These are phyloP conservation scores for Metschnikowia henanensis DNA, from an alignment of 805 yeast species.

Conservation along the genomic window DNA sequence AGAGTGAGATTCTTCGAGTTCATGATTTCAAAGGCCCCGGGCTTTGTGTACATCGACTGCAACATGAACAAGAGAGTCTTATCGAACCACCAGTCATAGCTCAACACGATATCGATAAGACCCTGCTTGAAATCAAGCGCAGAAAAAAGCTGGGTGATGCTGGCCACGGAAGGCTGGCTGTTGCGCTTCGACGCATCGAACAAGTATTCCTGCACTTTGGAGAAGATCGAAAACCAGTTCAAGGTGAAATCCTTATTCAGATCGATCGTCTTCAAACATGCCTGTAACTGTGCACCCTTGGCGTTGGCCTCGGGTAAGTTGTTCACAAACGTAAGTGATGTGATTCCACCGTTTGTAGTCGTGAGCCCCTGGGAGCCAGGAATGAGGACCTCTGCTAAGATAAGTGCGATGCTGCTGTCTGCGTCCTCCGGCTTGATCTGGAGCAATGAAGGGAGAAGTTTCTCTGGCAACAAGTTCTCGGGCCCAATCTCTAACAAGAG, in stretches of 20 bases:
- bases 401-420: constrained; percentile 44
- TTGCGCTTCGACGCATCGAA: constrained; percentile 34
- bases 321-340: constrained; percentile 53
- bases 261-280: constrained; percentile 39
- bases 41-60: constrained; percentile 50
- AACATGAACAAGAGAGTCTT: constrained; percentile 51
- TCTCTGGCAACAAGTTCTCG: constrained; percentile 37
- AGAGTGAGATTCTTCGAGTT: constrained; percentile 40
- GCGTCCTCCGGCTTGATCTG: constrained; percentile 43
- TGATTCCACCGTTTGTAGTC: constrained; percentile 24
- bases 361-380: constrained; percentile 58
- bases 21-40: constrained; percentile 61
- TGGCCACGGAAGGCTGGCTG: constrained; percentile 35
- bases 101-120: constrained; percentile 39
- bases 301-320: constrained; percentile 64
- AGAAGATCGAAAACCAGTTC: constrained; percentile 41
- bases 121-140: constrained; percentile 43
- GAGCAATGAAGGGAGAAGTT: constrained; percentile 36
- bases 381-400: constrained; percentile 53
- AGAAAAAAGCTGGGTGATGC: constrained; percentile 39
- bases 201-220: constrained; percentile 35
- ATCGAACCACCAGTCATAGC: constrained; percentile 47
- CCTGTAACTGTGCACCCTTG: constrained; percentile 59
- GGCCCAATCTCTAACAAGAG: constrained; percentile 38
- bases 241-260: constrained; percentile 24